Evolutionary conservation across 208 protist genomes (phyloP).

Genomic region (Trichomonas gallinae): DNA sequence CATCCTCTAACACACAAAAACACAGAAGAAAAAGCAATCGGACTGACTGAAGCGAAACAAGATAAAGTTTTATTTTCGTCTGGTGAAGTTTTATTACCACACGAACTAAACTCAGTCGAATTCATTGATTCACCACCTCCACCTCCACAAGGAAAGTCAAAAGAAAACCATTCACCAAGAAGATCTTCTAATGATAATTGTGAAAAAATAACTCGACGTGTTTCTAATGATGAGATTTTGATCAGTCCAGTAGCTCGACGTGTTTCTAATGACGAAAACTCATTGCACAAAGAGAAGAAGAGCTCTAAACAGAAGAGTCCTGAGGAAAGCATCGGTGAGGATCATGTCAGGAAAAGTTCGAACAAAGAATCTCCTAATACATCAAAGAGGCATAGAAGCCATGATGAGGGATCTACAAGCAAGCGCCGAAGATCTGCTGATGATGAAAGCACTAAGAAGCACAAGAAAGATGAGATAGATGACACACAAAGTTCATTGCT

Average conservation of each 20-base stretch:
- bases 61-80: not conserved
- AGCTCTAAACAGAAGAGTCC: not conserved
- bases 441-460: not conserved
- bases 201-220: not conserved
- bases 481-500: not conserved
- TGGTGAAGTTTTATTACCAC: not conserved
- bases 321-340: not conserved
- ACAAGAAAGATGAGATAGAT: not conserved
- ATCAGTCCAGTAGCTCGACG: not conserved
- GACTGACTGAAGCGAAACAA: not conserved
- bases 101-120: not conserved
- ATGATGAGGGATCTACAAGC: not conserved
- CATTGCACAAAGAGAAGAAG: not conserved
- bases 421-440: not conserved
- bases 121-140: not conserved
- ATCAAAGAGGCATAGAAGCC: not conserved
- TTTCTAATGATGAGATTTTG: no score
- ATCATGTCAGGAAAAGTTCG: not conserved
- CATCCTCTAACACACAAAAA: no score
- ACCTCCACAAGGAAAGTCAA: not conserved
- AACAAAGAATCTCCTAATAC: not conserved
- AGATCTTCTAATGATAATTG: no score
- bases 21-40: no score
- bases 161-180: no score
- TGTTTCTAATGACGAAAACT: not conserved